A percentile compares a stretch with the other conserved stretches of the same genome.
Evolutionary conservation across 202 grass and related monocot species (phyloP).

Genomic region (Cymbopogon flexuosus): DNA sequence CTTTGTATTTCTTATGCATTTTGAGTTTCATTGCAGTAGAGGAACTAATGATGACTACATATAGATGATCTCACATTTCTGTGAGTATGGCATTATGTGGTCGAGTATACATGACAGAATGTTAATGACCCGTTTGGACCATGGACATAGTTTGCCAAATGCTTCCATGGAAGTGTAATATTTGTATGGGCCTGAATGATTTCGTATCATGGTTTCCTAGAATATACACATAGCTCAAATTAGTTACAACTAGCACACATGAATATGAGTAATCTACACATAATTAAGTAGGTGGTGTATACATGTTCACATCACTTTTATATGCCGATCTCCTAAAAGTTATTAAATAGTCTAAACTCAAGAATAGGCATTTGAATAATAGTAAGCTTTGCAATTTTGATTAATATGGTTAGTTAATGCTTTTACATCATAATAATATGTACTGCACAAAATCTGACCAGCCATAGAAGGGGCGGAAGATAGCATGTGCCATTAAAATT

Average conservation of each 20-base stretch:
- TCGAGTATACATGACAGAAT: background rate
- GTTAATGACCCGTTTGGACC: background rate
- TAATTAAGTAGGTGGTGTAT: too few relatives aligned
- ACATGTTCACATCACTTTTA: too few relatives aligned
- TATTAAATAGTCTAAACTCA: too few relatives aligned
- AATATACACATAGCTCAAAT: background rate
- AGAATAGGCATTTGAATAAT: too few relatives aligned
- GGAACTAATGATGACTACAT: background rate
- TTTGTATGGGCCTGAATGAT: background rate
- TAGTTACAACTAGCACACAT: background rate
- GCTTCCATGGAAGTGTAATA: too few relatives aligned
- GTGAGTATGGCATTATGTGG: background rate
- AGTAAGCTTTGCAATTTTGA: too few relatives aligned
- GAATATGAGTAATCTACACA: background rate
- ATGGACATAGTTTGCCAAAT: background rate
- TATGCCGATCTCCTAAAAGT: too few relatives aligned
- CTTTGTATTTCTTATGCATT: background rate
- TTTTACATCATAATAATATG: too few relatives aligned
- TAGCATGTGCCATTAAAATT: too few relatives aligned
- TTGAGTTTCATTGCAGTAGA: background rate
- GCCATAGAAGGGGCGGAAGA: too few relatives aligned
- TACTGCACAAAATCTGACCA: too few relatives aligned
- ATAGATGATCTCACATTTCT: background rate
- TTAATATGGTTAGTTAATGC: too few relatives aligned
- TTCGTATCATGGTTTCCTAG: background rate